Base-by-base conservation (phyloP, 805 yeast species). In the Kodamaea lidongshanica region DNA sequence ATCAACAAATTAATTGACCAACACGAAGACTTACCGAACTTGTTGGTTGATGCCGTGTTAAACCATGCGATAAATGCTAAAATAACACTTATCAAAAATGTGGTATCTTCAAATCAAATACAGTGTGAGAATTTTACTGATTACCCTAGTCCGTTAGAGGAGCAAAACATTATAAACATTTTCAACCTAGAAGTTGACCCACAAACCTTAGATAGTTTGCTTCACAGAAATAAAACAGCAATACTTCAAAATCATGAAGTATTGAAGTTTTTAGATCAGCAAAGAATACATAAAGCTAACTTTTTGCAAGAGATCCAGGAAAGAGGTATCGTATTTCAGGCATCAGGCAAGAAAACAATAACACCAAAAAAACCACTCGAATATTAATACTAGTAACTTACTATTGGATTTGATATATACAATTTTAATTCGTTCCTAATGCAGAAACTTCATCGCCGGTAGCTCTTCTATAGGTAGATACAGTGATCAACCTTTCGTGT, bases 401-500 rank as follows among this genome's bases (percentile, higher is more conserved):
- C 8, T 6, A 12, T 18, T 16, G 4, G 13, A 12, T 16, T 7
- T 7, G 8, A 19, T 19, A 19, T n/a, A 8, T 19, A 19, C 21
- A 19, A 19, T 19, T 8, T 19, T n/a, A 8, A n/a, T 8, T n/a
- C n/a, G 21, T 19, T 8, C 21, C n/a, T 19, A n/a, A 19, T n/a
- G 21, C n/a, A 19, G 10, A n/a, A 19, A 19, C n/a, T 19, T 8
- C 23, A 20, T 20, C 23, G 6, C 23, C 23, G 12, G 12, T 8
- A 22, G 10, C 11, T 12, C 11, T 20, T 25, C 24, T 32, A 11
- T 27, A 49, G 17, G 30, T 33, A 12, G 39, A 39, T 20, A 52
- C 40, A 10, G 38, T 34, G 16, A 38, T 57, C 31, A 75, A 54
- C 48, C 94, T 72, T 41, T 63, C 67, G 24, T 68, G 58, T 36